A percentile compares a stretch with the other conserved stretches of the same genome.
These are phyloP conservation scores for Agrocybe praecox DNA, from an alignment of 768 basidiomycete genomes.

Conservation along the genomic window DNA sequence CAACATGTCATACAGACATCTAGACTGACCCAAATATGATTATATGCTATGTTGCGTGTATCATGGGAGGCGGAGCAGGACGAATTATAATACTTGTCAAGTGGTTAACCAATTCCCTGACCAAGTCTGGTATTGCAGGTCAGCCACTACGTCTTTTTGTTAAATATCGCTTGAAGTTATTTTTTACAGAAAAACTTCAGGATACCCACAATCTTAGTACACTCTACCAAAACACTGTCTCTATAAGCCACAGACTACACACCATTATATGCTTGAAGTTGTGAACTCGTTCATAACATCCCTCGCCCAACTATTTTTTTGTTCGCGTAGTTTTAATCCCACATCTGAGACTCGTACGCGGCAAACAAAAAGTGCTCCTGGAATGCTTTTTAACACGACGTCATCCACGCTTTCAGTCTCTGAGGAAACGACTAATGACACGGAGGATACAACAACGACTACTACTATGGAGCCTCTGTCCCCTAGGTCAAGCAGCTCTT, in stretches of 20 bases:
- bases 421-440: background rate
- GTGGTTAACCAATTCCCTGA: background rate
- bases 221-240: slow-evolving; percentile 3
- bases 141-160: background rate
- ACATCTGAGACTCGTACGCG: slow-evolving; percentile 11
- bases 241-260: slow-evolving; percentile 5
- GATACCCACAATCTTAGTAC: no score
- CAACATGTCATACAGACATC: no score
- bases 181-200: no score
- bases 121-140: background rate
- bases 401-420: slow-evolving; percentile 13
- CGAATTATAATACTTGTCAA: background rate
- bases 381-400: slow-evolving; percentile 14
- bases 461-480: background rate
- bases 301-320: slow-evolving; percentile 17
- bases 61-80: background rate
- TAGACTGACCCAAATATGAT: no score
- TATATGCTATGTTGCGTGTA: no score
- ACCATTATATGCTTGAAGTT: slow-evolving; percentile 14
- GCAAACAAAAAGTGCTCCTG: background rate
- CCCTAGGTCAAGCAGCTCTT: slow-evolving; percentile 5
- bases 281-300: slow-evolving; percentile 15
- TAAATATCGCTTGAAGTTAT: background rate
- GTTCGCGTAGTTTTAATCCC: slow-evolving; percentile 11
- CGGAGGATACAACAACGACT: background rate